Base-by-base conservation (phyloP, 164 flowering plant genomes). In the Vitis rotundifolia region DNA sequence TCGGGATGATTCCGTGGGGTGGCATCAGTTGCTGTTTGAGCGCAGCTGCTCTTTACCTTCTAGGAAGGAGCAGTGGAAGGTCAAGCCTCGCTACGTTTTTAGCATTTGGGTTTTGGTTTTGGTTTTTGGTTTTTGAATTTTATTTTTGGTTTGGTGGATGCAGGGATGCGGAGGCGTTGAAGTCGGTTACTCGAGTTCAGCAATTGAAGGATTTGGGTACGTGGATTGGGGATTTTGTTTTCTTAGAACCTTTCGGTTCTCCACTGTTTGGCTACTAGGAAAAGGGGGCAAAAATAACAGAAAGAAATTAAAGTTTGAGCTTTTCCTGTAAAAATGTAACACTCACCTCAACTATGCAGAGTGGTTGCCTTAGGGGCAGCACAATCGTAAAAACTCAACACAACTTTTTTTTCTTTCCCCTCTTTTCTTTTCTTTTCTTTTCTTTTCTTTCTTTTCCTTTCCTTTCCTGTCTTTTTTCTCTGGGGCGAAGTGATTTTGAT, bases 11-110 rank as follows among this genome's bases (percentile, higher is more conserved):
- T 65, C 98, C 99, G 3, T 88, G 97, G 97, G 94, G 97, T 14
- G 98, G 97, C 62, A 9, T 96, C 22, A 80, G 88, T 68, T 96
- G 99, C 77, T 96, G 98, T 77, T 59, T 96, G 79, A 83, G 99
- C 75, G 97, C 96, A 7, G 96, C 97, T 49, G 98, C 96, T 56
- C 91, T 96, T 63, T 93, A 93, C 74, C 84, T 96, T 66, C 83
- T 96, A 12, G 99, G 99, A 9, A 83, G 96, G 71, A 93, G 87
- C 84, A 92, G 91, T 68, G 96, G 94, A 69, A 88, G 94, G 99
- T 92, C 16, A 5, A 48, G 48, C 18, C 55, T 31, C 49, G 10
- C 37, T 15, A 15, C 15, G 53, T 62, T 16, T 8, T 53, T 29
- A 37, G 44, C 44, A 9, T 61, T 44, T 28, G 5, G 9, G 12